Base-by-base conservation (phyloP, 495 filamentous ascomycete species). In the Apiosordaria backusii region DNA sequence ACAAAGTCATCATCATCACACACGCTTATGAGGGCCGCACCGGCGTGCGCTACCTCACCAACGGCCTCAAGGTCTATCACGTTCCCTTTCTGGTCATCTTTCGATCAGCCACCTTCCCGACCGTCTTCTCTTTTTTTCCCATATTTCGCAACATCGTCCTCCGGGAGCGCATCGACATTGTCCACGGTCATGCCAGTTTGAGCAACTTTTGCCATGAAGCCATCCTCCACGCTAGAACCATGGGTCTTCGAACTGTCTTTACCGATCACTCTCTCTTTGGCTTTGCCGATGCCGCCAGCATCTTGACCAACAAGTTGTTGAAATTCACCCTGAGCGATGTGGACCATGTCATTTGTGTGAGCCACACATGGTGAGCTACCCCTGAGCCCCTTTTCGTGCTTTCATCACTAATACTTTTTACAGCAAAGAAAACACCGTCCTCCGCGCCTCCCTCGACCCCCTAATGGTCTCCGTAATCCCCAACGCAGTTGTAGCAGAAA, bases 201-300 rank as follows among this genome's bases (percentile, higher is more conserved):
- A 96, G 92, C 68, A 97, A 86, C 72, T 83, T 99, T 58, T 97
- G 95, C 72, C 92, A 93, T 70, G 95, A 99, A 78, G 93, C 92
- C 22, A 96, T 99, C 67, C 81, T 99, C 24, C 95, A 99, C 79
- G 95, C 90, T 0, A 84, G 95, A 62, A 99, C 96, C 2, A 99
- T 99, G 95, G 92, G 96, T 2, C 74, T 99, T 65, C 87, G 92
- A 52, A 97, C 95, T 0, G 94, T 97, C 35, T 98, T 97, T 72
- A 98, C 95, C 3, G 95, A 99, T 77, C 95, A 99, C 77, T 96
- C 91, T n/a, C 82, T 99, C 4, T 97, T 98, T 76, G 95, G 95
- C 6, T 99, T 99, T 75, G 93, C 95, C 27, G 95, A 98, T 78
- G 93, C 95, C 6, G 96, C 86, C 2, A 97, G 94, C 66, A 99